A percentile compares a stretch with the other conserved stretches of the same genome.
phyloP scores from a whole-genome alignment of 331 rosid species.

The Telfairia occidentalis region DNA sequence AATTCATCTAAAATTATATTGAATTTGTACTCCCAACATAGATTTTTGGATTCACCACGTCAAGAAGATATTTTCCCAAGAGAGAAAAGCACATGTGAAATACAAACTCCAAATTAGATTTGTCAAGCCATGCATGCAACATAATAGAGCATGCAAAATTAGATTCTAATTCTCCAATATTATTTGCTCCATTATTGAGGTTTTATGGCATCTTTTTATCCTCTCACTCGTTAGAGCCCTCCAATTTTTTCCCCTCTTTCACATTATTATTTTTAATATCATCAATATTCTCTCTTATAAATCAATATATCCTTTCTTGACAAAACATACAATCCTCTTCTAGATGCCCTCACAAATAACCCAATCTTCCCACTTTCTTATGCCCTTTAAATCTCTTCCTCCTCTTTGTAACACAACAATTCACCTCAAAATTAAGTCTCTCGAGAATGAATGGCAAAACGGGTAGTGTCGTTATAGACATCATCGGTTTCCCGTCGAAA shows the following conservation, averaged over 20 bases:
- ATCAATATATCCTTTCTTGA: slow-evolving; percentile 19
- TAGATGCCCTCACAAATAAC: slow-evolving; percentile 1
- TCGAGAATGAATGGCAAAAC: slow-evolving; percentile 46
- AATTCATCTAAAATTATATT: no score
- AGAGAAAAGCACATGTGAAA: slow-evolving; percentile 1
- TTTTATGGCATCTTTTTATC: slow-evolving; percentile 52
- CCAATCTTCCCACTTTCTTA: not conserved
- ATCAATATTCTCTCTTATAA: slow-evolving; percentile 15
- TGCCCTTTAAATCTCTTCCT: slow-evolving; percentile 24
- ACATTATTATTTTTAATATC: slow-evolving; percentile 39
- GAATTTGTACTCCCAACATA: no score
- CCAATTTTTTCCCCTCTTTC: slow-evolving; percentile 19
- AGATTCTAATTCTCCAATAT: slow-evolving; percentile 53
- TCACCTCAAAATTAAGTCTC: not conserved
- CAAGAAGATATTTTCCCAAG: not conserved
- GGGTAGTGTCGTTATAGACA: slow-evolving; percentile 34
- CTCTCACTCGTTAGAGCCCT: slow-evolving; percentile 1
- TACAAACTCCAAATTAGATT: slow-evolving; percentile 15
- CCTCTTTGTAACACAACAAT: not conserved
- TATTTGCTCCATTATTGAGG: slow-evolving; percentile 38
- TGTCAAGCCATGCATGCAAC: not conserved
- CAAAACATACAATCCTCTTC: slow-evolving; percentile 25
- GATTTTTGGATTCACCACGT: no score
- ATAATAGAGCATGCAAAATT: slow-evolving; percentile 10
- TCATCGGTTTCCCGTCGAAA: slow-evolving; percentile 27